These are phyloP conservation scores for Sporothrix brasiliensis DNA, from an alignment of 2,329 filamentous ascomycete genomes.

Conservation along the genomic window DNA sequence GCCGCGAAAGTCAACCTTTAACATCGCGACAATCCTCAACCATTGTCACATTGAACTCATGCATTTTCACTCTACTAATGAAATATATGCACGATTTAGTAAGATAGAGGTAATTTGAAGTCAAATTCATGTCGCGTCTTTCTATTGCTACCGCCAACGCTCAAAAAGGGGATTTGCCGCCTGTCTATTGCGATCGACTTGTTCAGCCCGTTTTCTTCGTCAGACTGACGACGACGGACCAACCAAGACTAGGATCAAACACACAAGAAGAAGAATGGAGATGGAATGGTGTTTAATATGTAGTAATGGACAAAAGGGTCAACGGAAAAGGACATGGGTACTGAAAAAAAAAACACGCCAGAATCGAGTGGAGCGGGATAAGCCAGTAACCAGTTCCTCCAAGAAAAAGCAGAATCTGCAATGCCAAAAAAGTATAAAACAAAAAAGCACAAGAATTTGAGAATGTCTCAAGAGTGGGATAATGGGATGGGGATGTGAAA, in stretches of 20 bases:
- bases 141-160: slow-evolving; percentile 16
- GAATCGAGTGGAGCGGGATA: slow-evolving; percentile 18
- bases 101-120: slow-evolving; percentile 23
- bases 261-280: slow-evolving; percentile 23
- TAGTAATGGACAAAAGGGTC: slow-evolving; percentile 8
- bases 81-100: slow-evolving; percentile 24
- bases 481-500: background rate
- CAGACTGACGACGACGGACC: background rate
- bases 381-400: slow-evolving; percentile 23
- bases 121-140: background rate
- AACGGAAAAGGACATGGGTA: background rate
- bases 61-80: background rate
- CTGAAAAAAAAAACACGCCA: slow-evolving; percentile 11
- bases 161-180: background rate
- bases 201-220: background rate
- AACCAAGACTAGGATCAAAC: background rate
- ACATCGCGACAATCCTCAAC: background rate
- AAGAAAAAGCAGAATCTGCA: slow-evolving; percentile 18
- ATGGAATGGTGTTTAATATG: slow-evolving; percentile 20
- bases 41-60: background rate
- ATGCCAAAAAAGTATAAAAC: slow-evolving; percentile 23
- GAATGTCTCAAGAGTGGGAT: background rate
- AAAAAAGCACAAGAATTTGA: background rate
- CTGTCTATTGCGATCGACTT: slow-evolving; percentile 6
- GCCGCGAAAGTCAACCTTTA: slow-evolving; percentile 8